Percentiles rank a stretch among this genome's conserved stretches.
These are phyloP conservation scores for Dioszegia hungarica DNA, from an alignment of 768 basidiomycete genomes.

Conservation along the genomic window DNA sequence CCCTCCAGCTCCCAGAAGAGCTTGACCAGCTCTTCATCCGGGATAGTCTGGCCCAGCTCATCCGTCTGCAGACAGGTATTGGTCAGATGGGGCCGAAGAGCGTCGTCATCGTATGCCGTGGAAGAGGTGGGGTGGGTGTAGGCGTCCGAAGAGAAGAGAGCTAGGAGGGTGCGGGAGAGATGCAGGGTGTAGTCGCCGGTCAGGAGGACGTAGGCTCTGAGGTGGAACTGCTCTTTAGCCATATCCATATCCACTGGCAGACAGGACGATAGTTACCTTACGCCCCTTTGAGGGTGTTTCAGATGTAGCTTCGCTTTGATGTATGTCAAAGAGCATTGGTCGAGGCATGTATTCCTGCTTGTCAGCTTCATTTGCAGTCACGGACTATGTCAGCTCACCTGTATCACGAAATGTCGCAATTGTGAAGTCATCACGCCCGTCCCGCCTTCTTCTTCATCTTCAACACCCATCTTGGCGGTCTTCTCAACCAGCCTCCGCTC, in stretches of 20 bases:
- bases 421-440: slow-evolving; percentile 72
- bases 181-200: slow-evolving; percentile 71
- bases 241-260: too few species aligned
- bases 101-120: slow-evolving; percentile 70
- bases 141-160: slow-evolving; percentile 74
- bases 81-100: slow-evolving; percentile 9
- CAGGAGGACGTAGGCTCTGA: slow-evolving; percentile 67
- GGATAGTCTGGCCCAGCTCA: slow-evolving; percentile 59
- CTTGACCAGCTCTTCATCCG: slow-evolving; percentile 56
- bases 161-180: slow-evolving; percentile 75
- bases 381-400: slow-evolving; percentile 55
- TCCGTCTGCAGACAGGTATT: slow-evolving; percentile 22
- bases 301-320: slow-evolving; percentile 50
- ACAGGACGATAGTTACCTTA: slow-evolving; percentile 27
- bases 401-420: slow-evolving; percentile 90
- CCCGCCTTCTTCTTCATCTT: slow-evolving; percentile 40
- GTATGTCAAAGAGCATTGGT: slow-evolving; percentile 71
- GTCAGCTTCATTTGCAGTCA: not conserved
- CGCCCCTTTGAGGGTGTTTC: slow-evolving; percentile 41
- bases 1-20: slow-evolving; percentile 76
- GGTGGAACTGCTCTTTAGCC: slow-evolving; percentile 67
- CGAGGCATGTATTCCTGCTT: slow-evolving; percentile 74
- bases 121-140: slow-evolving; percentile 57
- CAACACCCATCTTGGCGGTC: slow-evolving; percentile 13
- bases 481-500: not conserved